A percentile compares a stretch with the other conserved stretches of the same genome.
Conservation (phyloP, 2,329 filamentous ascomycete species). For the Pseudogymnoascus sp. region DNA sequence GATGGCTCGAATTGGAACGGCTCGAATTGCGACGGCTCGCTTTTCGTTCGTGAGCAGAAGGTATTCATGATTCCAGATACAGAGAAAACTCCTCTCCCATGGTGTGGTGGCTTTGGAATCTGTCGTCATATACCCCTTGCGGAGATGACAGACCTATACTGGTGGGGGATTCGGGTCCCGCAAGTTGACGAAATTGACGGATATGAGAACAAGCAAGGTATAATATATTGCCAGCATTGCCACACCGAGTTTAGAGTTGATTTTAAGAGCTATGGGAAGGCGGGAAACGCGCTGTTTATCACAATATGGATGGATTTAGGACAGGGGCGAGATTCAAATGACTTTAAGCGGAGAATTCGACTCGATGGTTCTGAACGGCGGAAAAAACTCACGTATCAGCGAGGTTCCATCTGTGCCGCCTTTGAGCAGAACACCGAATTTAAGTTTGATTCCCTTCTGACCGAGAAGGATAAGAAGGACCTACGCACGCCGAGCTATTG, state of each 20-base stretch:
- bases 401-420: constrained; percentile 19
- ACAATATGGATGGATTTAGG: constrained; percentile 19
- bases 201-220: constrained; percentile 17
- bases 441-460: constrained; percentile 18
- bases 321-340: constrained; percentile 13
- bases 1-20: background rate
- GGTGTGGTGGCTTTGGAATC: constrained; percentile 11
- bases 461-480: constrained; percentile 16
- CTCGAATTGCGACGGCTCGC: background rate
- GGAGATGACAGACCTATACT: background rate
- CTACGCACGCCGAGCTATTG: constrained; percentile 13
- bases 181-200: constrained; percentile 12
- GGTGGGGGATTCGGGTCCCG: constrained; percentile 14
- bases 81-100: constrained; percentile 12
- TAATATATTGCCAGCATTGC: constrained; percentile 17
- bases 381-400: constrained; percentile 13
- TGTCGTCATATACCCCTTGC: constrained; percentile 14
- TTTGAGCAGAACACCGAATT: constrained; percentile 17
- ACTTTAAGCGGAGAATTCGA: constrained; percentile 17
- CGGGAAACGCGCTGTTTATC: constrained; percentile 18
- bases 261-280: constrained; percentile 17
- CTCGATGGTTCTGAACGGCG: background rate
- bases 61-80: constrained; percentile 14
- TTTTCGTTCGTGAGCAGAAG: constrained; percentile 15
- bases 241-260: constrained; percentile 19